phyloP scores from a whole-genome alignment of 805 yeast species.

The Trichomonascus vanleenenianus region DNA sequence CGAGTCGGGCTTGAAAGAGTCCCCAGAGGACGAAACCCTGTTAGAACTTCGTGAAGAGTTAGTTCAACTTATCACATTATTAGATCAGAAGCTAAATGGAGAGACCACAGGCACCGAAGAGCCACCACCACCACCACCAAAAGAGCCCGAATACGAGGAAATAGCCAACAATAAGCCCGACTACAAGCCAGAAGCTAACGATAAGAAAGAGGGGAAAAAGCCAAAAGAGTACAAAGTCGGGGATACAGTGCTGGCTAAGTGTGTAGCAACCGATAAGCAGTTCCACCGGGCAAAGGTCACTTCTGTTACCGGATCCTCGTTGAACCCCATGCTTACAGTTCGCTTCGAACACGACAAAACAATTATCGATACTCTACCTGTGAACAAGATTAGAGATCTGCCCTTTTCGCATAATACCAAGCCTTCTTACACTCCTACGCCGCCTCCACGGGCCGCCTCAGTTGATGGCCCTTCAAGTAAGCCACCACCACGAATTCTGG shows the following conservation, averaged over 20 bases:
- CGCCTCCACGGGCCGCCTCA: not conserved
- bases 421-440: not conserved
- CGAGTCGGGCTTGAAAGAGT: constrained; percentile 20
- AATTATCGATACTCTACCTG: constrained; percentile 19
- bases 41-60: constrained; percentile 24
- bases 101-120: not conserved
- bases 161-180: not conserved
- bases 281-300: constrained; percentile 22
- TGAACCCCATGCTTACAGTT: constrained; percentile 22
- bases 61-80: constrained; percentile 22
- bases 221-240: constrained; percentile 16
- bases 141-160: not conserved
- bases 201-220: not conserved
- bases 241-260: constrained; percentile 20
- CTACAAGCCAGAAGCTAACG: not conserved
- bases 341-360: constrained; percentile 15
- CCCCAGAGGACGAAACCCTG: constrained; percentile 24
- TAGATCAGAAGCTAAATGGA: constrained; percentile 10
- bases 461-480: too few relatives aligned
- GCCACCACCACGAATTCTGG: not conserved
- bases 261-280: constrained; percentile 24
- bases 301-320: constrained; percentile 22
- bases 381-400: constrained; percentile 5
- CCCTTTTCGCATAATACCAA: not conserved
- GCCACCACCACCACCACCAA: constrained; percentile 1